These are phyloP conservation scores for Kluyveromyces lactis DNA, from an alignment of 805 yeast genomes.

Conservation along the genomic window DNA sequence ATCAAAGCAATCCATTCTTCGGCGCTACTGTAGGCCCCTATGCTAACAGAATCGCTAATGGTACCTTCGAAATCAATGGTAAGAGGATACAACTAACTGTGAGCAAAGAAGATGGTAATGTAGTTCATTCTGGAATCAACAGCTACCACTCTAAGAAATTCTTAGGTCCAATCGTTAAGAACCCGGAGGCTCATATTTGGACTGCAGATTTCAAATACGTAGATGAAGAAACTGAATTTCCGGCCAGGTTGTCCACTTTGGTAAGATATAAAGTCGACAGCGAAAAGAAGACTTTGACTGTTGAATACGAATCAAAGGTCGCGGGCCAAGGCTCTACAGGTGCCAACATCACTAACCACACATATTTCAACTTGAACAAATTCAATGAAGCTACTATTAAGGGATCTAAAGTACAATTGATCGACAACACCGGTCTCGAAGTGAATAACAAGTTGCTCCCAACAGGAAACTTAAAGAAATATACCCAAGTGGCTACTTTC, in stretches of 20 bases:
- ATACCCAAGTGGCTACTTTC: slow-evolving; percentile 13
- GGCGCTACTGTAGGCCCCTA: slow-evolving; percentile 62
- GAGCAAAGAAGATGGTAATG: slow-evolving; percentile 37
- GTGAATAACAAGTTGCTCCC: slow-evolving; percentile 35
- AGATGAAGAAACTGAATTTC: slow-evolving; percentile 51
- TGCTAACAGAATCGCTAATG: slow-evolving; percentile 50
- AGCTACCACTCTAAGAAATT: slow-evolving; percentile 46
- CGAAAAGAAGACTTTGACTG: slow-evolving; percentile 30
- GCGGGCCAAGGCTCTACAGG: slow-evolving; percentile 35
- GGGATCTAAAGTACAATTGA: slow-evolving; percentile 33
- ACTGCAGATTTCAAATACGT: slow-evolving; percentile 33
- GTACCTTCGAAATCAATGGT: slow-evolving; percentile 35
- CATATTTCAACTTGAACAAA: slow-evolving; percentile 47
- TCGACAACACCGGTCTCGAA: slow-evolving; percentile 34
- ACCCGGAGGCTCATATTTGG: slow-evolving; percentile 23
- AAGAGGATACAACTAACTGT: slow-evolving; percentile 33
- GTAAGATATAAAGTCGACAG: slow-evolving; percentile 39
- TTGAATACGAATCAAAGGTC: slow-evolving; percentile 37
- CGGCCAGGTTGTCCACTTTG: slow-evolving; percentile 42
- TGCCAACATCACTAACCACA: slow-evolving; percentile 53
- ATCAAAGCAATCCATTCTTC: slow-evolving; percentile 39
- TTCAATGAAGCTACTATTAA: slow-evolving; percentile 23
- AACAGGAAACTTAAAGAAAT: slow-evolving; percentile 36
- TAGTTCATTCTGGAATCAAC: slow-evolving; percentile 47
- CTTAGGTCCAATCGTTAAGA: slow-evolving; percentile 43